These are phyloP conservation scores for Populus simonii DNA, from an alignment of 345 rosid genomes.

Conservation along the genomic window DNA sequence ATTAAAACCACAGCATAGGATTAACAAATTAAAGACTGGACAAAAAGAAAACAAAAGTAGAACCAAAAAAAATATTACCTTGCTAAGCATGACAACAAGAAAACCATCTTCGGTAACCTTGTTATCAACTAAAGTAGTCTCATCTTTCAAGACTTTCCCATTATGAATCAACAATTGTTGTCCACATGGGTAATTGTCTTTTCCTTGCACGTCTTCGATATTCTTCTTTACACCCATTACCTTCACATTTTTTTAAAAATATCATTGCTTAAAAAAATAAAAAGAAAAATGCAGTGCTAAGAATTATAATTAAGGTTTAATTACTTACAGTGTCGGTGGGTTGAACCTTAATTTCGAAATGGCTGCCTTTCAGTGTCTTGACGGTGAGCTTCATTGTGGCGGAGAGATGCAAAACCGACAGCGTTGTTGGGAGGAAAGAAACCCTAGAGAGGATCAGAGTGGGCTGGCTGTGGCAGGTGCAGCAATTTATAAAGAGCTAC, in stretches of 20 bases:
- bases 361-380: slow-evolving; percentile 93
- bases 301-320: not conserved
- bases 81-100: slow-evolving; percentile 99
- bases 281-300: not conserved
- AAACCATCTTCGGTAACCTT: slow-evolving; percentile 92
- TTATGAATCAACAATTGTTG: slow-evolving; percentile 90
- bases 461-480: too few relatives aligned
- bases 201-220: slow-evolving; percentile 93
- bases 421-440: not conserved
- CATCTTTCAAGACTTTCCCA: slow-evolving; percentile 97
- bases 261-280: too few relatives aligned
- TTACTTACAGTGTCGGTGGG: slow-evolving; percentile 78
- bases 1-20: too few relatives aligned
- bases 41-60: not conserved
- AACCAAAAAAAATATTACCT: slow-evolving; percentile 41
- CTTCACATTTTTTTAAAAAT: slow-evolving; percentile 20
- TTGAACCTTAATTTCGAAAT: slow-evolving; percentile 91
- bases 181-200: slow-evolving; percentile 93
- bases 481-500: too few relatives aligned
- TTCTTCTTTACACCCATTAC: slow-evolving; percentile 96
- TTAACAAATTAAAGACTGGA: not conserved
- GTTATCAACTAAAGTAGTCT: slow-evolving; percentile 75
- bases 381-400: slow-evolving; percentile 90
- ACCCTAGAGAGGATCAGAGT: slow-evolving; percentile 9
- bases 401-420: not conserved